Base-by-base conservation (phyloP, 1,284 basidiomycete species). In the Ceratobasidium sp. region DNA sequence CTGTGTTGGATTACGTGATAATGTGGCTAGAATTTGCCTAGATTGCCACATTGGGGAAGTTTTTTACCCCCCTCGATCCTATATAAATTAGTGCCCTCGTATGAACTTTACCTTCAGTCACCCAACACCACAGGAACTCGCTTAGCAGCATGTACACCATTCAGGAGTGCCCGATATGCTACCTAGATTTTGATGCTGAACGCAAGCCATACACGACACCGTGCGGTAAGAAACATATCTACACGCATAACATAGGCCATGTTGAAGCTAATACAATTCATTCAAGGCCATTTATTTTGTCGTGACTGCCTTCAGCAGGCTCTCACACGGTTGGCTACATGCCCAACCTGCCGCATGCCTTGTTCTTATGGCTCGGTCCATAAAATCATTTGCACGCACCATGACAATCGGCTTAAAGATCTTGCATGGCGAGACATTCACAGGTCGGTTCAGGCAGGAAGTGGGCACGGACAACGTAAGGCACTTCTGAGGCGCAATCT, bases 131-230 rank as follows among this genome's bases (percentile, higher is more conserved):
- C 48, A 17, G 17, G 48, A 15, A 5, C 48, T 20, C 17, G 17
- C n/a, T 4, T 50, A 17, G n/a, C 57, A 67, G 9, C 46, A 67
- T 69, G 67, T 57, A 56, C 26, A 15, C 56, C 12, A 48, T 69
- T 15, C 50, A 40, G 17, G 67, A 69, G 10, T 69, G 67, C 13
- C 50, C 67, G 20, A 57, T 69, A 26, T 69, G 67, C 50, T 33
- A 52, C 52, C 7, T 52, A 23, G 50, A 23, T 15, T 69, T 40
- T 40, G 50, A 38, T 33, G 54, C 48, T 9, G 67, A 57, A 23
- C 66, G 46, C 5, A 40, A n/a, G 12, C 67, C 67, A 15, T 57
- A 54, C 40, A 33, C 33, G 33, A 69, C 50, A 6, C 50, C 52
- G 1, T 69, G 50, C 50, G 67, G 67, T 69, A 33, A 23, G 42